Evolutionary conservation across 2,329 filamentous ascomycete species (phyloP).

Genomic region (Diplocarpon mali): DNA sequence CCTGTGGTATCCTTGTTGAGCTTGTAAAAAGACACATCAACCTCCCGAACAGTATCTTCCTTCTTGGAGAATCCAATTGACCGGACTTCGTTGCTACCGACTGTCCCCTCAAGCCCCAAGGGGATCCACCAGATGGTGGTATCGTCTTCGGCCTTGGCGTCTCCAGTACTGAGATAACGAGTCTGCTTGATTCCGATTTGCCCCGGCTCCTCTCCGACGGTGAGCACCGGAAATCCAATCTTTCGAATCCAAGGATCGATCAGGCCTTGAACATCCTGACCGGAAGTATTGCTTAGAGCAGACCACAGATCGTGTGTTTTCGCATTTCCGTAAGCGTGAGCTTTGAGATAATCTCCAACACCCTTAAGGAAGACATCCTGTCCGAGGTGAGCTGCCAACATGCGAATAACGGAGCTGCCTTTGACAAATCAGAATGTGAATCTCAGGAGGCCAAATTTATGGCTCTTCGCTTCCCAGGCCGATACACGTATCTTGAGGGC

Average conservation of each 20-base stretch:
- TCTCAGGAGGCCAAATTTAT: no score
- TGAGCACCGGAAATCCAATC: slow-evolving; percentile 88
- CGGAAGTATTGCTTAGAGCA: slow-evolving; percentile 77
- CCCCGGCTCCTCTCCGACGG: slow-evolving; percentile 70
- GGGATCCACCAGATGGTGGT: slow-evolving; percentile 94
- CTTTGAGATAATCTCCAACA: slow-evolving; percentile 79
- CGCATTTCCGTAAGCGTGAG: slow-evolving; percentile 80
- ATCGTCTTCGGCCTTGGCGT: slow-evolving; percentile 85
- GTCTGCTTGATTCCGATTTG: slow-evolving; percentile 76
- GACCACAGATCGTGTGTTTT: slow-evolving; percentile 88
- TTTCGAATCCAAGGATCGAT: slow-evolving; percentile 95
- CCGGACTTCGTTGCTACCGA: slow-evolving; percentile 49
- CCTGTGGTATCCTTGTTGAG: slow-evolving; percentile 70
- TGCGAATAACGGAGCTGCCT: slow-evolving; percentile 90
- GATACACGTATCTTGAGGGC: no score
- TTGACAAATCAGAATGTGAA: slow-evolving; percentile 29
- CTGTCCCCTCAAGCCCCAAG: slow-evolving; percentile 69
- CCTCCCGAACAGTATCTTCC: slow-evolving; percentile 61
- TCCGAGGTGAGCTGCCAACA: slow-evolving; percentile 85
- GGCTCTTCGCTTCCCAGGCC: no score
- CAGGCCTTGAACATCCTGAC: slow-evolving; percentile 71
- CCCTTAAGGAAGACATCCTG: slow-evolving; percentile 82
- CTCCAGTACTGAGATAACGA: slow-evolving; percentile 83
- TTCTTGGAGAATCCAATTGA: slow-evolving; percentile 62
- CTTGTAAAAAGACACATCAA: slow-evolving; percentile 81